Evolutionary conservation across 176 grass and related monocot species (phyloP).

Genomic region (Bromus sterilis): DNA sequence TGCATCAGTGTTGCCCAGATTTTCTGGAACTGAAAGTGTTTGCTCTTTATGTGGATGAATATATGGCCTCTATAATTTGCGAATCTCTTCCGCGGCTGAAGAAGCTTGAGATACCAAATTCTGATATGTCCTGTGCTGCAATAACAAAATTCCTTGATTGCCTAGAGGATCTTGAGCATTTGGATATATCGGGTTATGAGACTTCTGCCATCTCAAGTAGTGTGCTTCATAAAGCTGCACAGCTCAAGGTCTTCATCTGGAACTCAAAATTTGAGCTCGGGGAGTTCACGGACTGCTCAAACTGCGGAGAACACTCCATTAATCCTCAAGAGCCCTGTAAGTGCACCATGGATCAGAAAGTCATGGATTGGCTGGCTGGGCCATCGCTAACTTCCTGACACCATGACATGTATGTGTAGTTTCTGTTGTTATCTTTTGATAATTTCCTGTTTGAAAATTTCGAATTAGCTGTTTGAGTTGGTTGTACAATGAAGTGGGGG

Average conservation of each 20-base stretch:
- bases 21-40: conserved; percentile 47
- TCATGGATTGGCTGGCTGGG: conserved; percentile 61
- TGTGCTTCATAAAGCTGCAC: conserved; percentile 46
- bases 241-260: conserved; percentile 53
- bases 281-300: conserved; percentile 51
- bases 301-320: conserved; percentile 29
- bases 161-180: conserved; percentile 51
- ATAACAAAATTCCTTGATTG: conserved; percentile 49
- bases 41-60: conserved; percentile 38
- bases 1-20: conserved; percentile 29
- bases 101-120: conserved; percentile 62
- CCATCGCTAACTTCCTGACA: conserved; percentile 8
- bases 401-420: neutral
- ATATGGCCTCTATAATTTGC: conserved; percentile 53
- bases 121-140: conserved; percentile 24
- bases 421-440: neutral
- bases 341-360: conserved; percentile 40
- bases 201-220: conserved; percentile 39
- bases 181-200: conserved; percentile 69
- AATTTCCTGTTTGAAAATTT: neutral
- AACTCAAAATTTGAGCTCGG: conserved; percentile 57
- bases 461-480: neutral
- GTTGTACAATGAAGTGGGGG: neutral
- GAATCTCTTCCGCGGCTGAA: conserved; percentile 37
- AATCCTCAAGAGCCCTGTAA: conserved; percentile 23